Base-by-base conservation (phyloP, 768 basidiomycete species). In the Lentinula sp. region DNA sequence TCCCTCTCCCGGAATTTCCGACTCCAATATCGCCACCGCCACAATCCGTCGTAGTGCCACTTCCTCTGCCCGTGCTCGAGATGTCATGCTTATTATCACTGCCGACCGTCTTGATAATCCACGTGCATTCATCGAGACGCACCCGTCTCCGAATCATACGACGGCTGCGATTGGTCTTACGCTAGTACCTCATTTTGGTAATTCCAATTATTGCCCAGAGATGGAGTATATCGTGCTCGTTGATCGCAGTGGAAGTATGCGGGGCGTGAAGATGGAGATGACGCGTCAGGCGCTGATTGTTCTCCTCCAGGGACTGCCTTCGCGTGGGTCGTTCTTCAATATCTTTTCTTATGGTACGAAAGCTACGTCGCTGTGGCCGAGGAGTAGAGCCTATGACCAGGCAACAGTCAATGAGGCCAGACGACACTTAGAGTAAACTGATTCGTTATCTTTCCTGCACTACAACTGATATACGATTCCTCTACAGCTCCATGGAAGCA, bases 181-280 rank as follows among this genome's bases (percentile, higher is more conserved):
- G 0, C 66, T 86, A n/a, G 77, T 87, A 4, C 84, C 85, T 1
- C 79, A 76, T 43, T 80, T 81, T 59, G 28, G 28, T 28, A 66
- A 72, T 16, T 63, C 82, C 2, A 76, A 77, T 1, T 73, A 73
- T 2, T 64, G 84, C 1, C 60, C 61, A 8, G 50, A 35, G 7
- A 84, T 84, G 56, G 85, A 87, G 61, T 87, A 81, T 59, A 70
- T 87, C 0, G 87, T 87, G 62, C 61, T 88, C 6, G 71, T 88
- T 8, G 86, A 88, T 63, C 71, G 84, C 46, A 83, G 81, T 16
- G 79, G 81, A 0, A 84, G 82, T 56, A 87, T 87, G 86, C 0
- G 0, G 7, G 69, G 68, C 16, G 46, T 28, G 6, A 65, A 79
- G 7, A 80, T 86, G 3, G 73, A 73, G 39, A 77, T 73, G 2